Evolutionary conservation across 345 rosid species (phyloP), one percentile per base, ranked within the genome.

Genomic region (Clarkia xantiana): DNA sequence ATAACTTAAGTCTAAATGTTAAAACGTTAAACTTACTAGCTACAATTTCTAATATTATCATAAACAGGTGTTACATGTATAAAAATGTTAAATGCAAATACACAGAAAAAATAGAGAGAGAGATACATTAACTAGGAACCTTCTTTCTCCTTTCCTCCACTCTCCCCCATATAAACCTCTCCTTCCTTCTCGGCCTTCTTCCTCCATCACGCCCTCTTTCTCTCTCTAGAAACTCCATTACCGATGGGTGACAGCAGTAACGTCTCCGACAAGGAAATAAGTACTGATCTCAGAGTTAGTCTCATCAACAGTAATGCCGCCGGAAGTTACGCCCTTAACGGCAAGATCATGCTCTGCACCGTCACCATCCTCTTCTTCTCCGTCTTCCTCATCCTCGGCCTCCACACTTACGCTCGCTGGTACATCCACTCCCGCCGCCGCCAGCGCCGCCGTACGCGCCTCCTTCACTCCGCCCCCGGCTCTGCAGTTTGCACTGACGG

Each of bases 321-420:
- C 36, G 51, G 54, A 13, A 36, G 42, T 49, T 71, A 78, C 53
- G 71, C 65, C 9, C 60, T 67, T 50, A 64, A 72, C 48, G 86
- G 84, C 16, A 86, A 76, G 56, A 67, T 79, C 40, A 72, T 83
- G 84, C 65, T 86, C 9, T 45, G 66, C 41, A 54, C 78, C 0
- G 76, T 57, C 1, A 51, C 86, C 61, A 9, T 79, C 50, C 71
- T 90, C 67, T 77, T 79, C 64, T 40, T 73, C 22, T 73, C 69
- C 15, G 43, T 83, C 7, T 13, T 73, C 16, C 3, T 67, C 58
- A 64, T 83, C 53, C 52, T 74, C 65, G 70, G 75, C 40, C 73
- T 86, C 73, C 88, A 79, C 62, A 69, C 22, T 53, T 76, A 72
- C 67, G 75, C 78, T 19, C 76, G 81, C 7, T 61, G 80, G 72